Base-by-base conservation (phyloP, 441 rosid species). In the Caryocar brasiliense region DNA sequence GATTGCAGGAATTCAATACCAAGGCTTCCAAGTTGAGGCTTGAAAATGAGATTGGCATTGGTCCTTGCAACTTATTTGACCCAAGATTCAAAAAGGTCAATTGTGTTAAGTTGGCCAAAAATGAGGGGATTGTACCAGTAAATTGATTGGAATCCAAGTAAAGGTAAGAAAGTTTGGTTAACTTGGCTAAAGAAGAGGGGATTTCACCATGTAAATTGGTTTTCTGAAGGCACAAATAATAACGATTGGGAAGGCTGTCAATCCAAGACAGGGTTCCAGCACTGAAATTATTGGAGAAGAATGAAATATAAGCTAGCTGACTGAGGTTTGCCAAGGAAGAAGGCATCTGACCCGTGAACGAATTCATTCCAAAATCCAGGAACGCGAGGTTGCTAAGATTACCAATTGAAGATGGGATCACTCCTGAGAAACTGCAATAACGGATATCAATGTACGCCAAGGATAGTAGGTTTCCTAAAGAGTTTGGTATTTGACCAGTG, bases 1-100 rank as follows among this genome's bases (percentile, higher is more conserved):
- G 22, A 15, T 60, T 56, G 47, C 71, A 64, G 0, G 34, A 14
- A 10, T 27, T 12, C 7, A 70, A 43, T 21, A 13, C 32, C 25
- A 70, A 14, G 1, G 0, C 3, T 1, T 0, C 2, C 0, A 57
- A 42, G 24, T 24, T 57, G 4, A 4, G 42, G n/a, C n/a, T n/a
- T n/a, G n/a, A n/a, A n/a, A n/a, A n/a, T n/a, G 24, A 14, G 6
- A 5, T 21, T 53, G 8, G 17, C 22, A 38, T 37, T 60, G 7
- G 10, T 56, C 59, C 3, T 3, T 0, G 22, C 0, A 52, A 10
- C 3, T 23, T 6, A 32, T 58, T 58, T 0, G 1, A 1, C 4
- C 3, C 3, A 23, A 50, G 29, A 1, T 3, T 2, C 15, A 59
- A 7, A 1, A 0, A 0, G 0, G 1, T 2, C 1, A 59, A 7